phyloP scores from a whole-genome alignment of 202 grass and related monocot species.

The Tripidium arundinaceum region DNA sequence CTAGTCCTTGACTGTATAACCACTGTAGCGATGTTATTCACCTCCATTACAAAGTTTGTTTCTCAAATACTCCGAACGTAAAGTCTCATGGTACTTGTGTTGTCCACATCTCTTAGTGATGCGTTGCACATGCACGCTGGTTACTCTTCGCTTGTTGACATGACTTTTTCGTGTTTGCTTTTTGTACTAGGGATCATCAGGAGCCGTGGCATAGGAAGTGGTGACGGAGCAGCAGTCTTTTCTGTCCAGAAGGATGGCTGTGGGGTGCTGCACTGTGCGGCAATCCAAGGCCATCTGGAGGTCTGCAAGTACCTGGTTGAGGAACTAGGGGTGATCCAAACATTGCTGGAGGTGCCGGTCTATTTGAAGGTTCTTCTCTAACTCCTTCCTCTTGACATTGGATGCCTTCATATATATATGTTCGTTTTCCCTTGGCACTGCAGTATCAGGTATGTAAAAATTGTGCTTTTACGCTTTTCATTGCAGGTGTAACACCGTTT shows the following conservation, averaged over 20 bases:
- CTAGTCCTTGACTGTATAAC: too few relatives aligned
- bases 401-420: background rate
- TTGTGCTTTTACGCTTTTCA: background rate
- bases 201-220: background rate
- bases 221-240: background rate
- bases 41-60: too few relatives aligned
- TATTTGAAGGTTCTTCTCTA: background rate
- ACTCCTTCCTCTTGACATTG: background rate
- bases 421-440: background rate
- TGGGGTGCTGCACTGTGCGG: background rate
- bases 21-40: too few relatives aligned
- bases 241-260: background rate
- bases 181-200: background rate
- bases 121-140: too few relatives aligned
- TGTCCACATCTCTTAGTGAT: too few relatives aligned
- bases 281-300: conserved; percentile 3
- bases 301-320: conserved; percentile 37
- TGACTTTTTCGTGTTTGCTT: background rate
- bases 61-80: too few relatives aligned
- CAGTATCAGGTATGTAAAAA: too few relatives aligned
- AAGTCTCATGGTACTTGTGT: too few relatives aligned
- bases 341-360: background rate
- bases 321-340: conserved; percentile 29
- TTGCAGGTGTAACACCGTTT: conserved; percentile 23
- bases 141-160: too few relatives aligned